A percentile compares a stretch with the other conserved stretches of the same genome.
These are phyloP conservation scores for Aureobasidium sp. DNA, from an alignment of 2,329 filamentous ascomycete species.

Conservation along the genomic window DNA sequence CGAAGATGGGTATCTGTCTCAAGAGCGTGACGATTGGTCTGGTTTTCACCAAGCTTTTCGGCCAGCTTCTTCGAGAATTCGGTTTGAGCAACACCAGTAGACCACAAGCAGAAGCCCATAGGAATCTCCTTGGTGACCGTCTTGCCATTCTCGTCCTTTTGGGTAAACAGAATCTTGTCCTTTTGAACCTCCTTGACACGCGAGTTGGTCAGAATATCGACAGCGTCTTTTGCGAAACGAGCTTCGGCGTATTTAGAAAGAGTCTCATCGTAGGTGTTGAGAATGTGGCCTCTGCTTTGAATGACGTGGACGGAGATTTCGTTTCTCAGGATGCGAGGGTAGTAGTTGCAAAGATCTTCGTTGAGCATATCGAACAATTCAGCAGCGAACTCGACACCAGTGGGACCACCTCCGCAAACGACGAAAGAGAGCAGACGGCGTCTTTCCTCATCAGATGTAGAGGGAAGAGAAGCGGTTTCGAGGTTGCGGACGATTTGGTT, in stretches of 20 bases:
- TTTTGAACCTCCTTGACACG: slow-evolving; percentile 79
- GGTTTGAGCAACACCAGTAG: slow-evolving; percentile 84
- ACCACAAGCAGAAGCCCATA: slow-evolving; percentile 96
- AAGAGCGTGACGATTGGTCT: slow-evolving; percentile 83
- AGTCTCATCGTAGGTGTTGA: slow-evolving; percentile 97
- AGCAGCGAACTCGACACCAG: slow-evolving; percentile 94
- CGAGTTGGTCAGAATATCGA: slow-evolving; percentile 86
- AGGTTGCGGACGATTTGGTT: slow-evolving; percentile 84
- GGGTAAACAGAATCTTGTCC: slow-evolving; percentile 82
- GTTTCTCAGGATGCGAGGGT: slow-evolving; percentile 85
- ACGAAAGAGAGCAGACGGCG: slow-evolving; percentile 86
- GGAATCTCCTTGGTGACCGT: slow-evolving; percentile 85
- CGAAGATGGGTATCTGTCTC: slow-evolving; percentile 93
- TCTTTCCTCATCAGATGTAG: slow-evolving; percentile 79
- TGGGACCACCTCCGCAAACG: slow-evolving; percentile 89
- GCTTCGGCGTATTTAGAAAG: slow-evolving; percentile 88
- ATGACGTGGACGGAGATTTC: slow-evolving; percentile 97
- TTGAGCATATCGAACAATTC: slow-evolving; percentile 95
- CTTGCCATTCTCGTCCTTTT: slow-evolving; percentile 65
- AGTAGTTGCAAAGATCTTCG: slow-evolving; percentile 76
- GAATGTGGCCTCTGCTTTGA: slow-evolving; percentile 85
- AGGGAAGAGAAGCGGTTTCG: slow-evolving; percentile 85
- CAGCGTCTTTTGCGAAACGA: slow-evolving; percentile 80
- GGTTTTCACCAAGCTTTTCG: slow-evolving; percentile 58
- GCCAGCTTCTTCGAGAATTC: slow-evolving; percentile 70